These are phyloP conservation scores for Suillus subluteus DNA, from an alignment of 768 basidiomycete species.

Conservation along the genomic window DNA sequence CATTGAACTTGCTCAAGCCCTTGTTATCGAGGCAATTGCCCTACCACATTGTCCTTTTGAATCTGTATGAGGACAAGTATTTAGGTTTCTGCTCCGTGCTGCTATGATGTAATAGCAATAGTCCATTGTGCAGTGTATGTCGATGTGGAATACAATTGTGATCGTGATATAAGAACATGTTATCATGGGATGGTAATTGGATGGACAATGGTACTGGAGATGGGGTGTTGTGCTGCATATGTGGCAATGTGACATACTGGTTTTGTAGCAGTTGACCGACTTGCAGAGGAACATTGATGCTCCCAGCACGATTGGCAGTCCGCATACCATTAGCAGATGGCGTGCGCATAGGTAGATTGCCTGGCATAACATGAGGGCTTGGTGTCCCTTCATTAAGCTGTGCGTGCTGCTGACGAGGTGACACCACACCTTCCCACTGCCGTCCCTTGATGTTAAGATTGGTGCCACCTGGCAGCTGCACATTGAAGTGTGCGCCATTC, in stretches of 20 bases:
- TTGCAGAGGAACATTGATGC: constrained; percentile 18
- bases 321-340: constrained; percentile 65
- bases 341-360: constrained; percentile 44
- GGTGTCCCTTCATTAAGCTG: constrained; percentile 34
- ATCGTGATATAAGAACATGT: no score
- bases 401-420: constrained; percentile 27
- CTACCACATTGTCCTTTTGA: no score
- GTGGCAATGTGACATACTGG: constrained; percentile 54
- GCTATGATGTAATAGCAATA: no score
- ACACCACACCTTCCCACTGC: constrained; percentile 41
- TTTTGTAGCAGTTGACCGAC: constrained; percentile 38
- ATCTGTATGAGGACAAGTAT: no score
- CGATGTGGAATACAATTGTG: no score
- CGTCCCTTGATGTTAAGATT: constrained; percentile 43
- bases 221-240: constrained; percentile 47
- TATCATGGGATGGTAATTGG: constrained; percentile 34
- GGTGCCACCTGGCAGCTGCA: constrained; percentile 27
- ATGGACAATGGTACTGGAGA: constrained; percentile 49
- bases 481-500: constrained; percentile 33
- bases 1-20: no score
- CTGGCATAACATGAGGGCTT: constrained; percentile 45
- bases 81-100: no score
- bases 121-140: no score
- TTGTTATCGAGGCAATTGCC: no score
- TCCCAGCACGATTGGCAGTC: constrained; percentile 38